Conservation (phyloP, 2,329 filamentous ascomycete genomes). For the Bertia moriformis region DNA sequence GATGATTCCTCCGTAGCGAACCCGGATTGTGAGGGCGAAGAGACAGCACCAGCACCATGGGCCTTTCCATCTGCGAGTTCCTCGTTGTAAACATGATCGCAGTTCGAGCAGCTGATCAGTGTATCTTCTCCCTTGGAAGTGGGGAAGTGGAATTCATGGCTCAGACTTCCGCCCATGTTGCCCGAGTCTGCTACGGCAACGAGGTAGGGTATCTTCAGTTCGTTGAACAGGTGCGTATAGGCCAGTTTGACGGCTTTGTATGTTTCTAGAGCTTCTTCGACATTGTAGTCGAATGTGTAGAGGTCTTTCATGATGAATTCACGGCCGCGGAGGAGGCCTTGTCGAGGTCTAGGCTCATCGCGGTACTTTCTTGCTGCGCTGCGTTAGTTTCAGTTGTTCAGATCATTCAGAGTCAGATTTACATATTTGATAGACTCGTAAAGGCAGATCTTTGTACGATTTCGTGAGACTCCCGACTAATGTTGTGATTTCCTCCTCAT, state of each 20-base stretch:
- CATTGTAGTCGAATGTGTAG: conserved; percentile 75
- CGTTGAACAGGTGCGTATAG: conserved; percentile 66
- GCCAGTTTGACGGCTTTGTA: conserved; percentile 62
- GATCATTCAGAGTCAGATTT: conserved; percentile 11
- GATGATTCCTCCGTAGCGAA: background rate
- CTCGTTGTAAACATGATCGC: conserved; percentile 70
- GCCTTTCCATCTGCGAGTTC: conserved; percentile 47
- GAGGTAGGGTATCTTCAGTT: conserved; percentile 69
- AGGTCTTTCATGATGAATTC: conserved; percentile 98
- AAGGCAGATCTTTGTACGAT: conserved; percentile 74
- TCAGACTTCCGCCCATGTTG: conserved; percentile 85
- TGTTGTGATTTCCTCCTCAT: conserved; percentile 88
- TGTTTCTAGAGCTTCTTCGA: conserved; percentile 58
- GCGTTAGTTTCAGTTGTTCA: conserved; percentile 3
- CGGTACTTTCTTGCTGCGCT: conserved; percentile 74
- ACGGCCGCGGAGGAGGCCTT: conserved; percentile 72
- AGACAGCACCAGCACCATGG: background rate
- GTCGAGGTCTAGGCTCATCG: conserved; percentile 77
- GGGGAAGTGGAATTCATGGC: conserved; percentile 86
- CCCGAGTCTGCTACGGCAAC: conserved; percentile 84
- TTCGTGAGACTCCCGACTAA: conserved; percentile 60
- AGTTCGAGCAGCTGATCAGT: conserved; percentile 60
- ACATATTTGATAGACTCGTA: conserved; percentile 85
- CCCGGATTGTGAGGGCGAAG: background rate
- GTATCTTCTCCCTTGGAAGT: conserved; percentile 72